Conservation (phyloP, 768 basidiomycete genomes). For the Auricularia sp. region DNA sequence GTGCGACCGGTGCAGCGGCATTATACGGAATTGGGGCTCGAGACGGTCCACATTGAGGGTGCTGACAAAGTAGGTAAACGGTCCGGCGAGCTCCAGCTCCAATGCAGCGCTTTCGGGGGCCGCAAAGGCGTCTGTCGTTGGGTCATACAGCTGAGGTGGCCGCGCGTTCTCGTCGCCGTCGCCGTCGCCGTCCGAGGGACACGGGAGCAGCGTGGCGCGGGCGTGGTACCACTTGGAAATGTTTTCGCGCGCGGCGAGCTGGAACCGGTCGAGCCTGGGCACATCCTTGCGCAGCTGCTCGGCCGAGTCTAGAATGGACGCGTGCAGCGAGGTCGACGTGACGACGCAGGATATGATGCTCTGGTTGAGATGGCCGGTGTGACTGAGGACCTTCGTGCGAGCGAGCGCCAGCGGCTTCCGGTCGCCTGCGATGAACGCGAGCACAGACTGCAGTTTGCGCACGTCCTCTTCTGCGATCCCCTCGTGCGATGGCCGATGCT, state of each 20-base stretch:
- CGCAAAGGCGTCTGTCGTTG: conserved; percentile 35
- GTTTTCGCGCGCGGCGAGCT: conserved; percentile 73
- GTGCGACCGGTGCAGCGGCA: conserved; percentile 45
- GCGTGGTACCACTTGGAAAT: conserved; percentile 61
- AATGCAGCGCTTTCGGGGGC: conserved; percentile 24
- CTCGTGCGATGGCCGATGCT: not conserved
- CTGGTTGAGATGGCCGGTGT: conserved; percentile 8
- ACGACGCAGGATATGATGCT: conserved; percentile 64
- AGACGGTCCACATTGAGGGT: conserved; percentile 78
- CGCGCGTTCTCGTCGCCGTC: conserved; percentile 17
- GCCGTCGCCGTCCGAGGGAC: conserved; percentile 10
- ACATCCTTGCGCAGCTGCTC: conserved; percentile 58
- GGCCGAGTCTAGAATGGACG: conserved; percentile 73
- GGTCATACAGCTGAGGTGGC: conserved; percentile 53
- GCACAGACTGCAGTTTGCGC: conserved; percentile 48
- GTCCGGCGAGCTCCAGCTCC: conserved; percentile 50
- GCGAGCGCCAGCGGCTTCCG: conserved; percentile 21
- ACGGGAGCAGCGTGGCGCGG: conserved; percentile 45
- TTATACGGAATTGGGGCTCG: conserved; percentile 72
- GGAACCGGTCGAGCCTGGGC: conserved; percentile 80
- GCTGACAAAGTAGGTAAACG: conserved; percentile 79
- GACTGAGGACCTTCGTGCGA: conserved; percentile 47
- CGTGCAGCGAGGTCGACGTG: conserved; percentile 77
- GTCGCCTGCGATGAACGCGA: conserved; percentile 35
- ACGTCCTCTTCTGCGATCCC: conserved; percentile 4